phyloP scores from a whole-genome alignment of 768 basidiomycete species.

The Phanerochaete sordida region DNA sequence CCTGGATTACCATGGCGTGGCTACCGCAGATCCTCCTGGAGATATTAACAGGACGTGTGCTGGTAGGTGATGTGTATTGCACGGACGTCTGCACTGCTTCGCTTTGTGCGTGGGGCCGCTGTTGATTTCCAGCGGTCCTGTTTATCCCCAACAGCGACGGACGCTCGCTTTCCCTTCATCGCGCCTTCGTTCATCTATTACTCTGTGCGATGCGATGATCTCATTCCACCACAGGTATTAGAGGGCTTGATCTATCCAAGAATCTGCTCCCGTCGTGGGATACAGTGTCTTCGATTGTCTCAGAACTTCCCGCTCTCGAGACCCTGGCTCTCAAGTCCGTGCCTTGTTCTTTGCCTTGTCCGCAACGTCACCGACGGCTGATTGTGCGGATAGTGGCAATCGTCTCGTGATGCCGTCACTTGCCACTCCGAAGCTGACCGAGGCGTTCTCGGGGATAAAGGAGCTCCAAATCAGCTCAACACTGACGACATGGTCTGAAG shows the following conservation, averaged over 20 bases:
- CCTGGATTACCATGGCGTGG: slow-evolving; percentile 66
- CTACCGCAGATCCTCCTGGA: slow-evolving; percentile 45
- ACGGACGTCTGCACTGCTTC: too few relatives aligned
- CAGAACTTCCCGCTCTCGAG: slow-evolving; percentile 58
- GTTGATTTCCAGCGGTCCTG: too few relatives aligned
- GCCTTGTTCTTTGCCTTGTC: slow-evolving; percentile 1
- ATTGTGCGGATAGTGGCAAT: slow-evolving; percentile 50
- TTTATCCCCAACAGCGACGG: neutral
- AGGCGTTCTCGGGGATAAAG: slow-evolving; percentile 47
- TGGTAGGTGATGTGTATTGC: slow-evolving; percentile 59
- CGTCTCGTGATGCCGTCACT: slow-evolving; percentile 46
- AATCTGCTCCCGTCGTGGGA: slow-evolving; percentile 76
- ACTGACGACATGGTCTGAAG: slow-evolving; percentile 67
- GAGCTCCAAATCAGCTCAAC: slow-evolving; percentile 78
- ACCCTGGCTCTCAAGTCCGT: slow-evolving; percentile 74
- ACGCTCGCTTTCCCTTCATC: too few relatives aligned
- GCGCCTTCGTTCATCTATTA: too few relatives aligned
- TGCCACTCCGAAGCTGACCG: slow-evolving; percentile 25
- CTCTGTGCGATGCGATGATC: too few relatives aligned
- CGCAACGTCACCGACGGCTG: slow-evolving; percentile 11
- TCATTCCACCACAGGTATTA: slow-evolving; percentile 47
- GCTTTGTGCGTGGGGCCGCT: too few relatives aligned
- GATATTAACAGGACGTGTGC: slow-evolving; percentile 57
- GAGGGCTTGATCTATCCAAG: slow-evolving; percentile 76
- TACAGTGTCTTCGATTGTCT: slow-evolving; percentile 56